Evolutionary conservation across 1,139 yeast species (phyloP), one percentile per base, ranked within the genome.

Genomic region (Lodderomyces orthopsilosis): DNA sequence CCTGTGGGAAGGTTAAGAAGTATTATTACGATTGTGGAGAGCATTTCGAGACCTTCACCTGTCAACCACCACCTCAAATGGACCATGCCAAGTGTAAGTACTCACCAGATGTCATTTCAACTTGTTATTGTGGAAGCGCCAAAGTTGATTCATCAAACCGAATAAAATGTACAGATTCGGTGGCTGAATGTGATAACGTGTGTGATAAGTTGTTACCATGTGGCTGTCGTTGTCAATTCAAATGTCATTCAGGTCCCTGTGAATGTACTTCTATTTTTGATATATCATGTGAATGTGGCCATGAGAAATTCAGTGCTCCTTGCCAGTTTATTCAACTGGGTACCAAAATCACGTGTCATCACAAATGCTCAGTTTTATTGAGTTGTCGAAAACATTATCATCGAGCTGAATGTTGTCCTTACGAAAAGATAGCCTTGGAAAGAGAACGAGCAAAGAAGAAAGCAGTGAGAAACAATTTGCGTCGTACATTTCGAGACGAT

Each of bases 371-470:
- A 35, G 87, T 90, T 0, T 64, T 83, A 43, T 74, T 85, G 62
- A 85, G 81, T 50, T 90, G 98, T 58, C 79, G 94, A 46, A 79
- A 90, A 49, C 98, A 90, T 63, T 73, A 83, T 47, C 94, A 95
- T 59, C 65, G 74, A 17, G 74, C 68, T 15, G 65, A 72, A 14
- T 90, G 98, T 61, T 90, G 98, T 60, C 66, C 74, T 4, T 81
- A 70, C 49, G 93, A 86, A 55, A 77, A 75, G 35, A 55, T 62
- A 5, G 95, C 94, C 0, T 68, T 79, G 40, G 71, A 63, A 37
- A 69, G 96, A 42, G 89, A 85, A 53, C 64, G 85, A 27, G 66
- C 66, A 13, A 64, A 79, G 41, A 78, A 77, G 53, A 81, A 80
- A 55, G 68, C 74, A 10, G 59, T 70, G 44, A 51, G 77, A 47